Base-by-base conservation (phyloP, 768 basidiomycete species). In the Suillus ampliporus region DNA sequence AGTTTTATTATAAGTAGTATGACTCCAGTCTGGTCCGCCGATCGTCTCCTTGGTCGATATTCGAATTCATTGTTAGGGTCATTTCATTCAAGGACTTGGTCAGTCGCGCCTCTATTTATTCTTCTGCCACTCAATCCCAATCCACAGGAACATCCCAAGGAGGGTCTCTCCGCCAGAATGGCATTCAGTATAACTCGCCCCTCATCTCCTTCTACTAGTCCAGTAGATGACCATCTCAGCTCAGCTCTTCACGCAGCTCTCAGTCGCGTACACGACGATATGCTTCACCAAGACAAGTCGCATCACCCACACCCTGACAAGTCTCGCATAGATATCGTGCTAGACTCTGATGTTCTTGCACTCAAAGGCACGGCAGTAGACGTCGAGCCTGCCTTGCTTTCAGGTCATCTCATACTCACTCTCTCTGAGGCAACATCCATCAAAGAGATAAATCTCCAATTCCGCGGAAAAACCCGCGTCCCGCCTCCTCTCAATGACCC, bases 351-450 rank as follows among this genome's bases (percentile, higher is more conserved):
- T 43, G 81, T 79, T 67, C 77, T 97, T 65, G 81, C 83, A 58
- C 84, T 98, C 70, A 84, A 87, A 65, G 94, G 95, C 52, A 87
- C 87, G 8, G 93, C 94, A 38, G 84, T 83, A 68, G 94, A 97
- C 65, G 88, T 94, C 64, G 91, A 95, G 69, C 89, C 95, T 9
- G 86, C 88, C 9, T 78, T 86, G 17, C 87, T 98, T 65, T 88
- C 88, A 48, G 97, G 97, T 5, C 84, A 89, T 71, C 86, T 99
- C 68, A 84, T 88, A 10, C 82, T 99, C 66, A 83, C 89, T 74
- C 85, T 99, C 47, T 80, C 83, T 2, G 94, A 98, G 77, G 81
- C 91, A 21, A 95, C 91, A 0, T 87, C 93, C 59, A 86, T 92
- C 76, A 92, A 89, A 71, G 90, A 94, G 75, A 87, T 94, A 62